These are phyloP conservation scores for Gyrodon lividus DNA, from an alignment of 768 basidiomycete species.

Conservation along the genomic window DNA sequence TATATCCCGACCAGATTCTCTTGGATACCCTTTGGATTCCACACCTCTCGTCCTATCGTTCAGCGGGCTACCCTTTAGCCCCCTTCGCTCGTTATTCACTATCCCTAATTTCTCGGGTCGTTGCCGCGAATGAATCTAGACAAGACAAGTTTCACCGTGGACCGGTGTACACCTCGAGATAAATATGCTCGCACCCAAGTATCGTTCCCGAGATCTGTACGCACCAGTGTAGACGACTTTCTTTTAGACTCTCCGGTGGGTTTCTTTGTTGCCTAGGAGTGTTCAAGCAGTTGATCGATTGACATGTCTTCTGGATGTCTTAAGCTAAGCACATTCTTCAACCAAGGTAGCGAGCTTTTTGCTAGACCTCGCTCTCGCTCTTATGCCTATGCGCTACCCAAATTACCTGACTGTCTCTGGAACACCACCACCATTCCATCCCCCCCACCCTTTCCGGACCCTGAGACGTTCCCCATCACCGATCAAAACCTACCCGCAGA, in stretches of 20 bases:
- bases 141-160: conserved; percentile 31
- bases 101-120: background rate
- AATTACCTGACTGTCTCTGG: conserved; percentile 13
- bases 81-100: conserved; percentile 4
- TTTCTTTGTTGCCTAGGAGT: background rate
- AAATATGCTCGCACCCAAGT: conserved; percentile 25
- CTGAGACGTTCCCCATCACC: conserved; percentile 8
- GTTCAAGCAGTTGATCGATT: background rate
- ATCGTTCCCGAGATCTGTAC: conserved; percentile 34
- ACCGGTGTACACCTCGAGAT: conserved; percentile 32
- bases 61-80: background rate
- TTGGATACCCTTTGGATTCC: background rate
- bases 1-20: conserved; percentile 8
- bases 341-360: conserved; percentile 11
- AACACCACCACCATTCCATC: conserved; percentile 19
- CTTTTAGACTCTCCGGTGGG: conserved; percentile 29
- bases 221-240: conserved; percentile 32
- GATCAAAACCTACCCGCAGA: conserved; percentile 6
- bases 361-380: conserved; percentile 14
- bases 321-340: conserved; percentile 26
- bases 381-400: background rate
- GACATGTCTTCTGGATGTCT: conserved; percentile 3
- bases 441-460: background rate
- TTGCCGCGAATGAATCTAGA: conserved; percentile 29
- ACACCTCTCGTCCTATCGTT: conserved; percentile 2